These are phyloP conservation scores for Fraxinus albicans DNA, from an alignment of 305 asterid genomes.

Conservation along the genomic window DNA sequence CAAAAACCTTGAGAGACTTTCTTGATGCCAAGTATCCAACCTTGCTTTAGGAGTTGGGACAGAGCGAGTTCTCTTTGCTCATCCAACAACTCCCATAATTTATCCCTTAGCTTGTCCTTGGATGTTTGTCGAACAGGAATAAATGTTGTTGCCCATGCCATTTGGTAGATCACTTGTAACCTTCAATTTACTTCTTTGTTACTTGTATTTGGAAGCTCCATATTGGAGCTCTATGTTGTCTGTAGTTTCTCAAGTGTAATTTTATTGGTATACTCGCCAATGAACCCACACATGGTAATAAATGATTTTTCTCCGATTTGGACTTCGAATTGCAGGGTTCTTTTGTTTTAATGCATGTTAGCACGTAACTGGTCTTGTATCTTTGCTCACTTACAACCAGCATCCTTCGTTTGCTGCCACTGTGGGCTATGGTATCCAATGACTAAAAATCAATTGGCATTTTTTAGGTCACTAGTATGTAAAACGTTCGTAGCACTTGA, in stretches of 20 bases:
- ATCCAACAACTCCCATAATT: not conserved
- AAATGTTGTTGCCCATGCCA: not conserved
- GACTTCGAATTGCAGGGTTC: not conserved
- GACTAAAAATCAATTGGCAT: not conserved
- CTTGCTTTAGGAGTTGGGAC: constrained; percentile 45
- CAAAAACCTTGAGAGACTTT: constrained; percentile 85
- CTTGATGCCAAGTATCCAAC: constrained; percentile 97
- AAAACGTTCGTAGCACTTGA: not conserved
- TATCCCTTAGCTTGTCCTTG: not conserved
- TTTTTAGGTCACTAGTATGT: not conserved
- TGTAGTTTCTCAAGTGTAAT: not conserved
- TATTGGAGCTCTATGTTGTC: not conserved
- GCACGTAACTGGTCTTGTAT: not conserved
- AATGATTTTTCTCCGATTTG: not conserved
- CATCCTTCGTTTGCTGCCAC: not conserved
- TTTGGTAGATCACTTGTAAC: not conserved
- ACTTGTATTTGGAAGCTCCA: constrained; percentile 3
- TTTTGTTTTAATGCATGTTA: not conserved
- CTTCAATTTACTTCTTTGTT: not conserved
- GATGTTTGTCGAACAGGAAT: not conserved
- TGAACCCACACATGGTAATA: not conserved
- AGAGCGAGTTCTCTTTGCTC: not conserved
- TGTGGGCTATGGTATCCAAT: not conserved
- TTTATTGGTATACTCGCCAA: not conserved
- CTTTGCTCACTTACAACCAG: not conserved